Percentiles rank a stretch among this genome's conserved stretches.
Evolutionary conservation across 1,139 yeast genomes (phyloP).

Genomic region (Schwanniomyces etchellsii): DNA sequence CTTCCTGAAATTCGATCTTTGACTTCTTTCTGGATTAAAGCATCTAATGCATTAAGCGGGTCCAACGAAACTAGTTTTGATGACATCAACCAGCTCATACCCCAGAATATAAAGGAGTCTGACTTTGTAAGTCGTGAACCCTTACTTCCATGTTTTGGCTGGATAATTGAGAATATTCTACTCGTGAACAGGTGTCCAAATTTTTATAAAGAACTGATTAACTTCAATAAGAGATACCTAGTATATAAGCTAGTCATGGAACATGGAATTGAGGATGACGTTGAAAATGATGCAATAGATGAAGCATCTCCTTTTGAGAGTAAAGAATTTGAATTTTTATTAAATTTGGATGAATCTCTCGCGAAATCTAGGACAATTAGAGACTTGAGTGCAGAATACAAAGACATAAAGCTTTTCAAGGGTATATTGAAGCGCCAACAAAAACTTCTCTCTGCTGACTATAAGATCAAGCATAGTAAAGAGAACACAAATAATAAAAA

Average conservation of each 20-base stretch:
- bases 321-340: constrained; percentile 41
- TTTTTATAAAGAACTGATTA: constrained; percentile 23
- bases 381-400: constrained; percentile 22
- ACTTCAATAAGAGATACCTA: constrained; percentile 40
- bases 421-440: constrained; percentile 31
- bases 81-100: constrained; percentile 32
- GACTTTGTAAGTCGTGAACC: constrained; percentile 35
- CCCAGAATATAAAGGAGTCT: constrained; percentile 17
- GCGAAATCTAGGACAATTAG: constrained; percentile 21
- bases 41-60: constrained; percentile 30
- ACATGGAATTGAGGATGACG: constrained; percentile 33
- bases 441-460: constrained; percentile 26
- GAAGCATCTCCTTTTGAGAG: constrained; percentile 20
- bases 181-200: constrained; percentile 33
- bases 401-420: constrained; percentile 24
- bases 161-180: constrained; percentile 42
- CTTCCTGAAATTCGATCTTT: constrained; percentile 77
- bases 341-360: constrained; percentile 36
- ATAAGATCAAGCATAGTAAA: constrained; percentile 26
- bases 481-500: no score
- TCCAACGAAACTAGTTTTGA: constrained; percentile 16
- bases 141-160: constrained; percentile 76
- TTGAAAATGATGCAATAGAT: constrained; percentile 11
- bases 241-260: constrained; percentile 38
- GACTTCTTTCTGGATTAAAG: constrained; percentile 58